A percentile compares a stretch with the other conserved stretches of the same genome.
Evolutionary conservation across 163 green algal species (phyloP).

Genomic region (Coccomyxa subellipsoidea): DNA sequence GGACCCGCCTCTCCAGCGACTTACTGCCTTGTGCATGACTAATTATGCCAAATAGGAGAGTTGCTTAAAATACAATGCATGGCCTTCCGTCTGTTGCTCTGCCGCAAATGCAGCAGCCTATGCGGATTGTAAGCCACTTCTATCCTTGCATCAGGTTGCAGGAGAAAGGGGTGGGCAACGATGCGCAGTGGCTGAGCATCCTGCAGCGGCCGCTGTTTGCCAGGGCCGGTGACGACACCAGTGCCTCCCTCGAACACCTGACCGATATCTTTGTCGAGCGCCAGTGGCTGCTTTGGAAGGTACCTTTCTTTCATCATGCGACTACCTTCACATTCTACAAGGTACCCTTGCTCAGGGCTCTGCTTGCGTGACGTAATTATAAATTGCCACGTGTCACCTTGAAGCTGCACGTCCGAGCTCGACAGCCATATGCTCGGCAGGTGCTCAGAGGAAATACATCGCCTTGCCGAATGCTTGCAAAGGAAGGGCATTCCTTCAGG

Average conservation of each 20-base stretch:
- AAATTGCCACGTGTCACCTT: background rate
- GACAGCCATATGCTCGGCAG: too few relatives aligned
- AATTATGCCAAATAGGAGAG: too few relatives aligned
- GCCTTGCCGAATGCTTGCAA: too few relatives aligned
- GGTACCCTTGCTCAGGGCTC: background rate
- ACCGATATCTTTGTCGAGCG: slow-evolving; percentile 81
- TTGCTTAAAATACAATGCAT: too few relatives aligned
- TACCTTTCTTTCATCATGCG: background rate
- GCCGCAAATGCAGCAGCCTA: too few relatives aligned
- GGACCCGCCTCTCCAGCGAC: too few relatives aligned
- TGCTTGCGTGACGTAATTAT: background rate
- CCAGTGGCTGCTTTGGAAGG: slow-evolving; percentile 79
- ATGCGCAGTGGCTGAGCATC: slow-evolving; percentile 62
- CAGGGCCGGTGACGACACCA: slow-evolving; percentile 42
- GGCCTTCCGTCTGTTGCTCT: too few relatives aligned
- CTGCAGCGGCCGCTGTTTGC: slow-evolving; percentile 62
- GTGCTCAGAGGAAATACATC: too few relatives aligned
- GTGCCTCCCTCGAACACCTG: slow-evolving; percentile 63
- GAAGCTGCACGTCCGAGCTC: background rate
- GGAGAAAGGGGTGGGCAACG: slow-evolving; percentile 39
- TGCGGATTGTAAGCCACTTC: background rate
- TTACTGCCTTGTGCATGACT: too few relatives aligned
- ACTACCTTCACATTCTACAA: background rate
- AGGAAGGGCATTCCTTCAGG: too few relatives aligned
- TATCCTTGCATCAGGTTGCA: slow-evolving; percentile 17